Percentiles rank a stretch among this genome's conserved stretches.
These are phyloP conservation scores for Dillenia turbinata DNA, from an alignment of 164 flowering plant species.

Conservation along the genomic window DNA sequence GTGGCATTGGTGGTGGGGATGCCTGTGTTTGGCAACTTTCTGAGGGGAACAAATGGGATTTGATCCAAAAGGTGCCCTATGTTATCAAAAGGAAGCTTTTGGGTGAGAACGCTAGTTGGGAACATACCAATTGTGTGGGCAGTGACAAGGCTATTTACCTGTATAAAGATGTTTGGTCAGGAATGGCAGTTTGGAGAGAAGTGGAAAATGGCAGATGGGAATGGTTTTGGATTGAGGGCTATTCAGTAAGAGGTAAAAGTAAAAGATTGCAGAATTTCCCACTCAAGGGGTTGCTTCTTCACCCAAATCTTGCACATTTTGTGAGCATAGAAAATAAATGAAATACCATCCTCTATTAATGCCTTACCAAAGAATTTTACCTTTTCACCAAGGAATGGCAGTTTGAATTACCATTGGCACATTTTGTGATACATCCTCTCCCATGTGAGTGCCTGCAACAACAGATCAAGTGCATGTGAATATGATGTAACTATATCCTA, in stretches of 20 bases:
- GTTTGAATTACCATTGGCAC: too few relatives aligned
- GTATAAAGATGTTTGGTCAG: constrained; percentile 47
- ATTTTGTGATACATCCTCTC: too few relatives aligned
- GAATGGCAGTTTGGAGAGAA: constrained; percentile 50
- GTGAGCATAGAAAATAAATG: too few relatives aligned
- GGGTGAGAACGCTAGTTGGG: constrained; percentile 37
- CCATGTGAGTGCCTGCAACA: too few relatives aligned
- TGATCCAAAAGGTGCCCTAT: constrained; percentile 38
- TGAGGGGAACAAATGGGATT: constrained; percentile 28
- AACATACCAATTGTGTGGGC: constrained; percentile 44
- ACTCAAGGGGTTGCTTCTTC: constrained; percentile 42
- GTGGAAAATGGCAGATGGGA: constrained; percentile 32
- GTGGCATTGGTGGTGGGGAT: constrained; percentile 33
- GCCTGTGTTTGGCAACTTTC: constrained; percentile 56
- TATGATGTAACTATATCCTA: too few relatives aligned
- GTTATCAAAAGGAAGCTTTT: constrained; percentile 39
- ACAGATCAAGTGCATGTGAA: too few relatives aligned
- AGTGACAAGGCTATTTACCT: constrained; percentile 37
- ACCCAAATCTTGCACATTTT: constrained; percentile 27
- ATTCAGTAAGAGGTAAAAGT: constrained; percentile 19
- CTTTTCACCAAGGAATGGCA: too few relatives aligned
- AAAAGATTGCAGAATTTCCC: constrained; percentile 27
- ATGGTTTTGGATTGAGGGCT: constrained; percentile 64
- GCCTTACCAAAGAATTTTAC: too few relatives aligned
- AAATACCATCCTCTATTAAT: too few relatives aligned